phyloP scores from a whole-genome alignment of 352 stramenopile species.

The Saprolegnia diclina region DNA sequence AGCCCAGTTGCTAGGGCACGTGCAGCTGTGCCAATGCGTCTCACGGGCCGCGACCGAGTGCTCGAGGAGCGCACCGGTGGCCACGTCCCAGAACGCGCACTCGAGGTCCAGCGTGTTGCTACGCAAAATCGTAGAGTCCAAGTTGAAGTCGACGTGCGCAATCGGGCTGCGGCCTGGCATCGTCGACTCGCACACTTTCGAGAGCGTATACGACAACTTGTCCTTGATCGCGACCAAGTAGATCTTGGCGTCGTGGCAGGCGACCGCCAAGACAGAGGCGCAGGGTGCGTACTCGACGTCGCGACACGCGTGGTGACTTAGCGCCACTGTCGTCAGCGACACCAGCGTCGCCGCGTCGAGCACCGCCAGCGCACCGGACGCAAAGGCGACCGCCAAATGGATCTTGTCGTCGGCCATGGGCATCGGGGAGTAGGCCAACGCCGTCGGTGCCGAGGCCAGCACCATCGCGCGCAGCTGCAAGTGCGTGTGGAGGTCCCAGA shows the following conservation, averaged over 20 bases:
- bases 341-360: conserved; percentile 65
- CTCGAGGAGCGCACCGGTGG: conserved; percentile 12
- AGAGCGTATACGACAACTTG: conserved; percentile 4
- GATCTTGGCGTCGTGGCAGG: conserved; percentile 72
- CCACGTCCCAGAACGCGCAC: conserved; percentile 25
- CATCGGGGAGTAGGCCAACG: conserved; percentile 57
- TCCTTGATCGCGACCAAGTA: conserved; percentile 51
- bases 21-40: conserved; percentile 24
- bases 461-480: conserved; percentile 44
- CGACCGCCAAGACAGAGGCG: conserved; percentile 74
- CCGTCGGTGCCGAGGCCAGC: conserved; percentile 48
- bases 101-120: conserved; percentile 23
- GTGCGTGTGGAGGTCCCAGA: conserved; percentile 63
- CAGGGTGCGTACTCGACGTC: conserved; percentile 85
- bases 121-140: conserved; percentile 22
- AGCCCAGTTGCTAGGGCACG: conserved; percentile 21
- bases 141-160: conserved; percentile 25
- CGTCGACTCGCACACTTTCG: not conserved
- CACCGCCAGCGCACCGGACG: conserved; percentile 42
- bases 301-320: conserved; percentile 70
- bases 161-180: conserved; percentile 5
- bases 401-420: conserved; percentile 35
- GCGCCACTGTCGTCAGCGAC: conserved; percentile 75
- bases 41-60: conserved; percentile 21
- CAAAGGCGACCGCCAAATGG: conserved; percentile 56